Evolutionary conservation across 2,329 filamentous ascomycete species (phyloP).

Genomic region (Aspergillus thermomutatus): DNA sequence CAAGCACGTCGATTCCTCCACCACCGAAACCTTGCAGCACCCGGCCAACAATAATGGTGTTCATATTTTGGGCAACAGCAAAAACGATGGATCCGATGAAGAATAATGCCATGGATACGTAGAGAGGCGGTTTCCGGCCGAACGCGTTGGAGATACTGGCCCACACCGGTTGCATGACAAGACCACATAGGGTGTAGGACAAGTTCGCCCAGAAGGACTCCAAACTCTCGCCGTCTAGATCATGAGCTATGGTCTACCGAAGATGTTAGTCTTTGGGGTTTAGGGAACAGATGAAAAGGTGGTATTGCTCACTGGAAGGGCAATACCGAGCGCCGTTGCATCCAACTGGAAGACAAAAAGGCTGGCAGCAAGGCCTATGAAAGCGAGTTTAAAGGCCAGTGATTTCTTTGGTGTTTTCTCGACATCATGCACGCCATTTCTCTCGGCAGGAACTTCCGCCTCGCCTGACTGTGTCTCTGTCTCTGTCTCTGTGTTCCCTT

Average conservation of each 20-base stretch:
- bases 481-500: background rate
- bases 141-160: slow-evolving; percentile 25
- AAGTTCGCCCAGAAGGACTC: slow-evolving; percentile 20
- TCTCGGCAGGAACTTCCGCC: background rate
- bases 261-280: background rate
- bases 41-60: slow-evolving; percentile 3
- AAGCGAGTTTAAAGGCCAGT: background rate
- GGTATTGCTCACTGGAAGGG: background rate
- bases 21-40: slow-evolving; percentile 1
- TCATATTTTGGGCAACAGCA: slow-evolving; percentile 19
- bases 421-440: background rate
- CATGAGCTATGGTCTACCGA: slow-evolving; percentile 15
- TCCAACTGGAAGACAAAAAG: background rate
- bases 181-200: slow-evolving; percentile 10
- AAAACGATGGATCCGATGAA: slow-evolving; percentile 42
- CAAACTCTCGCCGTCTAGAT: slow-evolving; percentile 16
- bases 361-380: background rate
- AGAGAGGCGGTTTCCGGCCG: slow-evolving; percentile 33
- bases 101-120: slow-evolving; percentile 41
- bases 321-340: background rate
- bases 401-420: background rate
- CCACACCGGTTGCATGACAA: slow-evolving; percentile 16
- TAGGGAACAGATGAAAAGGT: background rate
- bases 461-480: background rate
- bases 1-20: background rate